These are phyloP conservation scores for Herpetomonas muscarum DNA, from an alignment of 208 protist species.

Conservation along the genomic window DNA sequence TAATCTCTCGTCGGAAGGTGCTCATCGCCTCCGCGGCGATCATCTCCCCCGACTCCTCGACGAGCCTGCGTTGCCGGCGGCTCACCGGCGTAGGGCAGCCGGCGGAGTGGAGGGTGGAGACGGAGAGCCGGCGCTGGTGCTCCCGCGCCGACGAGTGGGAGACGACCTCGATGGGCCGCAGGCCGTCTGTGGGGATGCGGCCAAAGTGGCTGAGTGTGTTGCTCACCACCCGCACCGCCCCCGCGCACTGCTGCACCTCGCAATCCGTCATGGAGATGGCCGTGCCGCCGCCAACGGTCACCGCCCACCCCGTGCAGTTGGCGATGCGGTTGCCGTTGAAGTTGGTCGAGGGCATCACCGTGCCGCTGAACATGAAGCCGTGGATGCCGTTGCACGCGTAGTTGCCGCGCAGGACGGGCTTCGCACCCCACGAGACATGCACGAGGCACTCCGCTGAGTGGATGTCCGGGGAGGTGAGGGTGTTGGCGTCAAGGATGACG, in stretches of 20 bases:
- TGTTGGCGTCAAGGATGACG: conserved; percentile 10
- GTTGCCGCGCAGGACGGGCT: conserved; percentile 24
- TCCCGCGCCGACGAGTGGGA: not conserved
- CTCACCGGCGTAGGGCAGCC: not conserved
- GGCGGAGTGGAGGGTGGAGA: not conserved
- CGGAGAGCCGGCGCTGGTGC: not conserved
- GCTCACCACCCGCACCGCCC: conserved; percentile 20
- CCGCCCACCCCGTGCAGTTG: conserved; percentile 28
- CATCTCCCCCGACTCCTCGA: not conserved
- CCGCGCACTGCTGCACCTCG: conserved; percentile 32
- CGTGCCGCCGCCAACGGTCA: conserved; percentile 8
- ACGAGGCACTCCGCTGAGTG: conserved; percentile 17
- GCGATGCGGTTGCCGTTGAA: conserved; percentile 33
- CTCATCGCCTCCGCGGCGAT: not conserved
- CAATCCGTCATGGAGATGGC: conserved; percentile 11
- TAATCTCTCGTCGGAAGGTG: not conserved
- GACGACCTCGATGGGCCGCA: not conserved
- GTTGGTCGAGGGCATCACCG: conserved; percentile 12
- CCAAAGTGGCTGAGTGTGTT: conserved; percentile 1
- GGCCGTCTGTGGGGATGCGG: not conserved
- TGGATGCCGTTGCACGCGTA: conserved; percentile 30
- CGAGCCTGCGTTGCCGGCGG: not conserved
- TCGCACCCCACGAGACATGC: conserved; percentile 18
- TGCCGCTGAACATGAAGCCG: conserved; percentile 29
- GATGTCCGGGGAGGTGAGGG: conserved; percentile 9